Percentiles rank a stretch among this genome's conserved stretches.
Evolutionary conservation across 257 asterid species (phyloP).

Genomic region (Jacaranda mimosifolia): DNA sequence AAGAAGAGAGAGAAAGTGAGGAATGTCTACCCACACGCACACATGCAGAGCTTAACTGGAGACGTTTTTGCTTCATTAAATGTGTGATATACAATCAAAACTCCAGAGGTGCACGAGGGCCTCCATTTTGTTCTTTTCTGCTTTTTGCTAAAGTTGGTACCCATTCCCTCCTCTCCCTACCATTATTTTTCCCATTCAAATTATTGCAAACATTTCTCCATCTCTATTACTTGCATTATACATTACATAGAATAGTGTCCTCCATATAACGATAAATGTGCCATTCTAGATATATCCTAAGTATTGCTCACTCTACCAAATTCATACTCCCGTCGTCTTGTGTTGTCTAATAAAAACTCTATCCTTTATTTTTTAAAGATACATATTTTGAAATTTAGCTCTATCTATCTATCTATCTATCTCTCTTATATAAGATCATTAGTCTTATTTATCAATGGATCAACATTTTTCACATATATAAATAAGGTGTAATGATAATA

Average conservation of each 20-base stretch:
- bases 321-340: neutral
- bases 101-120: conserved; percentile 86
- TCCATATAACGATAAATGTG: conserved; percentile 29
- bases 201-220: conserved; percentile 44
- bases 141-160: conserved; percentile 54
- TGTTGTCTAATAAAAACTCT: no score
- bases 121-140: conserved; percentile 73
- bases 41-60: conserved; percentile 59
- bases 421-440: neutral
- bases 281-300: conserved; percentile 34
- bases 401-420: neutral
- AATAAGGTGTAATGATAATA: no score
- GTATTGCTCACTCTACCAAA: conserved; percentile 23
- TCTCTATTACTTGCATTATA: conserved; percentile 25
- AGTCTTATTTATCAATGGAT: neutral
- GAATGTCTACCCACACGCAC: conserved; percentile 78
- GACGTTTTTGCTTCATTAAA: conserved; percentile 61
- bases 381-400: neutral
- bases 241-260: conserved; percentile 12
- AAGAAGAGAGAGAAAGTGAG: conserved; percentile 34
- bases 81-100: conserved; percentile 65
- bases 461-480: neutral
- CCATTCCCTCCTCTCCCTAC: conserved; percentile 44
- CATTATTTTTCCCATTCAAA: conserved; percentile 43
- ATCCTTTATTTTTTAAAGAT: no score